These are phyloP conservation scores for Colletotrichum tanaceti DNA, from an alignment of 2,329 filamentous ascomycete genomes.

Conservation along the genomic window DNA sequence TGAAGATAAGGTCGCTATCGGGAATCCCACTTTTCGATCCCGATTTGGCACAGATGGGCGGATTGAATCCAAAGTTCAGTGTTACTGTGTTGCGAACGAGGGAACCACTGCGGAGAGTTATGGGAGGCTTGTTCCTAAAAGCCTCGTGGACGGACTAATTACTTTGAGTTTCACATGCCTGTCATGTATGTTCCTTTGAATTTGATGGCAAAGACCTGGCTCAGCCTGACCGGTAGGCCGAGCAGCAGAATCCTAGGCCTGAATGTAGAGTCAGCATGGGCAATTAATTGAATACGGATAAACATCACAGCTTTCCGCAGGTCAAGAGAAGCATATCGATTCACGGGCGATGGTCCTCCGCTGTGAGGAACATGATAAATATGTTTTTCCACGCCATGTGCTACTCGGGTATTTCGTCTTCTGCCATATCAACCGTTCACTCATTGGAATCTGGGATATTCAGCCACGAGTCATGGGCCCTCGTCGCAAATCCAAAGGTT, in stretches of 20 bases:
- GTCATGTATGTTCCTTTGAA: no score
- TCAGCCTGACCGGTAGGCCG: neutral
- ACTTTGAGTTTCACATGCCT: no score
- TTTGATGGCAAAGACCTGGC: no score
- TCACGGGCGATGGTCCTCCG: neutral
- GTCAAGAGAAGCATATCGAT: neutral
- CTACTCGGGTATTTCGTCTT: slow-evolving; percentile 16
- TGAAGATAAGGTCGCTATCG: slow-evolving; percentile 29
- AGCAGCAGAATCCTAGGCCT: neutral
- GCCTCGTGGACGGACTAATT: neutral
- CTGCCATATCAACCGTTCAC: slow-evolving; percentile 9
- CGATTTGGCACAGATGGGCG: neutral
- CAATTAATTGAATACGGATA: no score
- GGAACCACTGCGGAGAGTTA: no score
- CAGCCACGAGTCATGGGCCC: neutral
- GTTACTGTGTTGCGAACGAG: no score
- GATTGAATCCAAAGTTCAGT: neutral
- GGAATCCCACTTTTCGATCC: neutral
- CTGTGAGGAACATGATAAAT: neutral
- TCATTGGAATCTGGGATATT: neutral
- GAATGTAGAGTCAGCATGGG: neutral
- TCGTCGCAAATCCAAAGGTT: neutral
- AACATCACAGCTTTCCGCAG: neutral
- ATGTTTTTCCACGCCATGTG: neutral
- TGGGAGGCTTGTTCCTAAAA: slow-evolving; percentile 1